A percentile compares a stretch with the other conserved stretches of the same genome.
These are phyloP conservation scores for thale cress (Arabidopsis thaliana) DNA, from an alignment of 345 rosid species.

Conservation along the genomic window DNA sequence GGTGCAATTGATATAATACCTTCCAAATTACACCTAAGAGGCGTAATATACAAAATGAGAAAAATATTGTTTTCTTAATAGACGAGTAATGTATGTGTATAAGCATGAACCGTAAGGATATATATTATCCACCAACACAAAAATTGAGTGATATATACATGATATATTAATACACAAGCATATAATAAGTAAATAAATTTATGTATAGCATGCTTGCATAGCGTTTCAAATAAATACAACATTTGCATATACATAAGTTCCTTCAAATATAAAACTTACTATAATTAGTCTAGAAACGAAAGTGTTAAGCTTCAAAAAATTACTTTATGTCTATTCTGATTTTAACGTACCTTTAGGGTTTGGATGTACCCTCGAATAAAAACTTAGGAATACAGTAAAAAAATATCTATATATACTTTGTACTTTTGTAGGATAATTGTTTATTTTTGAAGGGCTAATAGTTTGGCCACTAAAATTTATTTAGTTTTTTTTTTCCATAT, in stretches of 20 bases:
- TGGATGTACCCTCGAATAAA: not conserved
- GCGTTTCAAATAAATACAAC: not conserved
- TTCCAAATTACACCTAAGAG: conserved; percentile 8
- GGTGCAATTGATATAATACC: not conserved
- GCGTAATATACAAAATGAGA: conserved; percentile 9
- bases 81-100: not conserved
- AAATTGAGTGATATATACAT: not conserved
- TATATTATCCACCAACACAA: not conserved
- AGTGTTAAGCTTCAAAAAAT: not conserved
- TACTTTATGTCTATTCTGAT: not conserved
- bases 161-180: too few species aligned
- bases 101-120: not conserved
- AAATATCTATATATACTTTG: not conserved
- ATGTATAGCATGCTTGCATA: not conserved
- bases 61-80: not conserved
- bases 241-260: not conserved
- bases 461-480: too few species aligned
- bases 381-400: not conserved
- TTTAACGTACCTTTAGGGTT: not conserved
- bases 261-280: not conserved
- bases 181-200: not conserved
- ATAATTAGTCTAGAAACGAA: not conserved
- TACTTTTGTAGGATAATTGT: too few species aligned
- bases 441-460: too few species aligned
- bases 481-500: too few species aligned